Conservation (phyloP, 2,329 filamentous ascomycete genomes). For the Xylariaceae sp. region DNA sequence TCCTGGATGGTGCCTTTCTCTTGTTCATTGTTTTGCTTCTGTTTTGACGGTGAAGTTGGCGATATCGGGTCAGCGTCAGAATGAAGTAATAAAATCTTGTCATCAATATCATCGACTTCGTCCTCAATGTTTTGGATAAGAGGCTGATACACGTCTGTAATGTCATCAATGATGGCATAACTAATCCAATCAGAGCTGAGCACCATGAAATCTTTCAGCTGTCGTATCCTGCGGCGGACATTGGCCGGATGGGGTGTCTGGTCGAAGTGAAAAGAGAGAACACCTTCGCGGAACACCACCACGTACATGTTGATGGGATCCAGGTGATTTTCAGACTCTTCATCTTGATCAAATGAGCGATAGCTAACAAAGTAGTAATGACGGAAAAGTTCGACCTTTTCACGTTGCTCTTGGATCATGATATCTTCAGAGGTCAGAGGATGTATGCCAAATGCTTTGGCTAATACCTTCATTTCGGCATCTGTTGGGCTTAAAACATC, state of each 20-base stretch:
- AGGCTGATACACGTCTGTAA: conserved; percentile 93
- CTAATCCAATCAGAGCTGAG: conserved; percentile 97
- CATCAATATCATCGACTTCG: conserved; percentile 96
- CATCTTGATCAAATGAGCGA: conserved; percentile 94
- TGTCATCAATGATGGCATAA: conserved; percentile 96
- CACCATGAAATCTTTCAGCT: conserved; percentile 90
- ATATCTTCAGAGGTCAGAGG: conserved; percentile 95
- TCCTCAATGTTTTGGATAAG: conserved; percentile 91
- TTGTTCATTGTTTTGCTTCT: conserved; percentile 36
- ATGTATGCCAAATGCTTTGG: conserved; percentile 93
- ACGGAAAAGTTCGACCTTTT: conserved; percentile 96
- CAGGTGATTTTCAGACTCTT: conserved; percentile 82
- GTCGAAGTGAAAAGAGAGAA: conserved; percentile 96
- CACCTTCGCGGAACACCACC: conserved; percentile 91
- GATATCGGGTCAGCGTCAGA: conserved; percentile 48
- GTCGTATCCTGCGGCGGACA: conserved; percentile 87
- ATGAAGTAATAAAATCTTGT: conserved; percentile 81
- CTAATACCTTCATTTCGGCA: conserved; percentile 89
- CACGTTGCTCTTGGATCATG: conserved; percentile 92
- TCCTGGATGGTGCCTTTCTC: conserved; percentile 48
- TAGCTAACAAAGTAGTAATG: conserved; percentile 99
- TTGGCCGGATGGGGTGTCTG: conserved; percentile 95
- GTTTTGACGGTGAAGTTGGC: conserved; percentile 33
- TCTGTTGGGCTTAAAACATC: conserved; percentile 90
- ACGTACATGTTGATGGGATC: conserved; percentile 98